phyloP scores from a whole-genome alignment of 768 basidiomycete genomes.

The Lyophyllum semitale region DNA sequence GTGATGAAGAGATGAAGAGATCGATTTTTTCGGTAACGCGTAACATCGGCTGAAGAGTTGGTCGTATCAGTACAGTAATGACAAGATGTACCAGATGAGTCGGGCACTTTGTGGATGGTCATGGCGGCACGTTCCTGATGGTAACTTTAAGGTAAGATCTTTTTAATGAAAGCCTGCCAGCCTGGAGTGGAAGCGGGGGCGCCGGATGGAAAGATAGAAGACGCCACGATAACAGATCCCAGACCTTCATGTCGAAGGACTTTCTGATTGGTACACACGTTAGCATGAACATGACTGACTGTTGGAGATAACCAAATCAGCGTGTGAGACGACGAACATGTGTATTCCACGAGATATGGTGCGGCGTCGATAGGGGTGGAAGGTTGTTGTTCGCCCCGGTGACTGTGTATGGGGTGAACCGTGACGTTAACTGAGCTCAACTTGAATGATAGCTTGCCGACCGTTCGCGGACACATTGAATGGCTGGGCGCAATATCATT shows the following conservation, averaged over 20 bases:
- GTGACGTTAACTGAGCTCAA: background rate
- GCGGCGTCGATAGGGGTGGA: background rate
- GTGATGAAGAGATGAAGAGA: too few relatives aligned
- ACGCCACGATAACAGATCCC: background rate
- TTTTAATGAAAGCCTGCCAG: background rate
- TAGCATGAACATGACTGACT: background rate
- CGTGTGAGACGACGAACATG: background rate
- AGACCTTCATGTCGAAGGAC: background rate
- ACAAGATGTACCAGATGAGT: background rate
- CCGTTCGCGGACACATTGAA: too few relatives aligned
- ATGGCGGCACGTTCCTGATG: constrained; percentile 3
- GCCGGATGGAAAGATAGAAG: background rate
- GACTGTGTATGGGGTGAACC: background rate
- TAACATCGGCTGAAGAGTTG: too few relatives aligned
- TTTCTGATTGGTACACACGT: background rate
- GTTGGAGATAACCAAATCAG: background rate
- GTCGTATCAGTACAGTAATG: background rate
- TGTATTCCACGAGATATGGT: background rate
- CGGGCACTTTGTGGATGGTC: background rate
- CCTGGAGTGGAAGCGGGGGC: background rate
- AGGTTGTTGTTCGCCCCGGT: background rate
- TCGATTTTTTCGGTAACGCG: too few relatives aligned
- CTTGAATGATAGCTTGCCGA: background rate
- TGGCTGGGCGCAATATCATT: too few relatives aligned
- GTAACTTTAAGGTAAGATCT: background rate